Evolutionary conservation across 1,139 yeast species (phyloP).

Genomic region (Taphrina deformans): DNA sequence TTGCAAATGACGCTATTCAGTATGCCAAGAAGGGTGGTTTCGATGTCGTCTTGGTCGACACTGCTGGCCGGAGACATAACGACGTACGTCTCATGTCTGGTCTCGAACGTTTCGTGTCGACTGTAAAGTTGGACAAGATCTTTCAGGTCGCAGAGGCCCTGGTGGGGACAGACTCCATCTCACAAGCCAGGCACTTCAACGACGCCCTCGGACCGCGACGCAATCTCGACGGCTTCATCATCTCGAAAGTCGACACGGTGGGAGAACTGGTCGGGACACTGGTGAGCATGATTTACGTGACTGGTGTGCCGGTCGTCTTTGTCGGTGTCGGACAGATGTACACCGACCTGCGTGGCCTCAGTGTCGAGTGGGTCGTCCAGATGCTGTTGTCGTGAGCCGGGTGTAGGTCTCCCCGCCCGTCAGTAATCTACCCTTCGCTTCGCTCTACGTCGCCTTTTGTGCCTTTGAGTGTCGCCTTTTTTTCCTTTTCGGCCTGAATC

Average conservation of each 20-base stretch:
- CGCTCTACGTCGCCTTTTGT: not conserved
- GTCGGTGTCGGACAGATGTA: constrained; percentile 98
- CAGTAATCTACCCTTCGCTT: not conserved
- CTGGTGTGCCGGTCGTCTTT: constrained; percentile 90
- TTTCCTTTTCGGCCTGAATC: constrained; percentile 5
- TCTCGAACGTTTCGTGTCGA: constrained; percentile 88
- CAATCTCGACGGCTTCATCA: constrained; percentile 82
- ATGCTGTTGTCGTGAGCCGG: constrained; percentile 50
- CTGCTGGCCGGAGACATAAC: constrained; percentile 96
- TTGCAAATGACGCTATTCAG: constrained; percentile 91
- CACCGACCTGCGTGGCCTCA: constrained; percentile 88
- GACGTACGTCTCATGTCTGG: constrained; percentile 96
- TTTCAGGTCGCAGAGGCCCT: constrained; percentile 98
- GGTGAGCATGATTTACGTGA: constrained; percentile 97
- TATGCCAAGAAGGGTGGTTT: constrained; percentile 58
- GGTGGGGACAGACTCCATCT: constrained; percentile 95
- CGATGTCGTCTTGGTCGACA: constrained; percentile 89
- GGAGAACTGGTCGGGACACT: constrained; percentile 95
- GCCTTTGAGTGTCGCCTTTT: not conserved
- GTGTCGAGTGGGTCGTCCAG: constrained; percentile 89
- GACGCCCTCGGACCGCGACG: constrained; percentile 86
- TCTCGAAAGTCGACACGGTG: constrained; percentile 94
- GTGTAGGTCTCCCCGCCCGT: no score
- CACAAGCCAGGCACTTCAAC: constrained; percentile 90
- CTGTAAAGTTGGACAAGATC: constrained; percentile 92